Evolutionary conservation across 2,329 filamentous ascomycete species (phyloP).

Genomic region (Trichoderma harzianum): DNA sequence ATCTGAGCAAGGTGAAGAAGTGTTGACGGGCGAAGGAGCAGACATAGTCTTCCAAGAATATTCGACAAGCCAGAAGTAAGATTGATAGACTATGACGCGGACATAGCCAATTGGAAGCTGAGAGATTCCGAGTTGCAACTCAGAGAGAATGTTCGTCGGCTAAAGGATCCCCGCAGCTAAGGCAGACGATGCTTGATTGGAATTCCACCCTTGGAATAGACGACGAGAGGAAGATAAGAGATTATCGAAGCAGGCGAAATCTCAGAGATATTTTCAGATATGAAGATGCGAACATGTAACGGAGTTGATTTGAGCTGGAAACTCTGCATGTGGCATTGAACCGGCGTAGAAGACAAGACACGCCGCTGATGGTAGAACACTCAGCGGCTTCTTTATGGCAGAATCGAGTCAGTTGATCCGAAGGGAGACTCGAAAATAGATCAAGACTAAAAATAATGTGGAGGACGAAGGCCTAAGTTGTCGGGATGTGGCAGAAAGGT

Average conservation of each 20-base stretch:
- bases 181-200: background rate
- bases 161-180: background rate
- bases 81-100: background rate
- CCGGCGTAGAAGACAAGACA: background rate
- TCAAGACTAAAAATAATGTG: background rate
- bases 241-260: background rate
- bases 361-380: background rate
- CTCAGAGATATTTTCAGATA: background rate
- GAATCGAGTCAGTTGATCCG: background rate
- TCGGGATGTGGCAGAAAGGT: conserved; percentile 7
- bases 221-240: background rate
- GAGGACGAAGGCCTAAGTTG: background rate
- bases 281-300: background rate
- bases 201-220: background rate
- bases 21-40: conserved; percentile 17
- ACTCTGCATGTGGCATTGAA: background rate
- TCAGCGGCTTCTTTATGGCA: background rate
- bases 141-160: background rate
- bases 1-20: conserved; percentile 3
- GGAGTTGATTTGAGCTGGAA: background rate
- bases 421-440: background rate
- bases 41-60: conserved; percentile 17
- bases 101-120: background rate
- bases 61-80: background rate
- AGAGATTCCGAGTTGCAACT: background rate